These are phyloP conservation scores for Berberis vulgaris DNA, from an alignment of 164 flowering plant species.

Conservation along the genomic window DNA sequence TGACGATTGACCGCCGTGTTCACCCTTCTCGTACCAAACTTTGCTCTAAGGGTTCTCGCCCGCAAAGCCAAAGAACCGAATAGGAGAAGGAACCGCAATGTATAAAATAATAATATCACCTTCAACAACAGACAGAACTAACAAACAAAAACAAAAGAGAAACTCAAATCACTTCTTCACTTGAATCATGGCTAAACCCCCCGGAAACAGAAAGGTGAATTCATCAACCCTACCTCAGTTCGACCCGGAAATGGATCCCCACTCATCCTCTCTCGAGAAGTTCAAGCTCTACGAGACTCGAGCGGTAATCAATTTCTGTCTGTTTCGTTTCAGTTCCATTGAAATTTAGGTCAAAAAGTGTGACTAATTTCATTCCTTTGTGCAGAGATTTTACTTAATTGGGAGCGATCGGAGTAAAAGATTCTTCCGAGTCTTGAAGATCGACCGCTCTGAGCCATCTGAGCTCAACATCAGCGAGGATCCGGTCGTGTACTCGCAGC, in stretches of 20 bases:
- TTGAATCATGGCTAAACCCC: no score
- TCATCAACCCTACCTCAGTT: no score
- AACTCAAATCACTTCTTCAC: no score
- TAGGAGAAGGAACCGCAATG: no score
- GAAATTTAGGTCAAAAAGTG: background rate
- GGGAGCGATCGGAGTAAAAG: conserved; percentile 84
- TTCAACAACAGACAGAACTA: no score
- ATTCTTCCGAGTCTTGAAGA: conserved; percentile 78
- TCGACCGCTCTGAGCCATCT: conserved; percentile 87
- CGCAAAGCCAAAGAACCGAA: no score
- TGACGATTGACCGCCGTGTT: no score
- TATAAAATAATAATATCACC: no score
- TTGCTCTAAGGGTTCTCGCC: no score
- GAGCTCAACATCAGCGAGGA: conserved; percentile 94
- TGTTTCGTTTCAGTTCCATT: background rate
- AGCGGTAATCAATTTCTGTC: conserved; percentile 31
- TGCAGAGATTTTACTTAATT: conserved; percentile 79
- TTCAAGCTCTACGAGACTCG: conserved; percentile 87
- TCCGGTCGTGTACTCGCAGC: conserved; percentile 89
- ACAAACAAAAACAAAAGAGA: no score
- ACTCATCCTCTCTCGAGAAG: conserved; percentile 74
- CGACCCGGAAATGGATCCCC: conserved; percentile 24
- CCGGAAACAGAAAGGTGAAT: no score
- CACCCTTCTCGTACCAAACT: no score
- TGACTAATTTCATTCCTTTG: background rate